A percentile compares a stretch with the other conserved stretches of the same genome.
These are phyloP conservation scores for Ploettnerulaceae sp. DNA, from an alignment of 2,329 filamentous ascomycete species.

Conservation along the genomic window DNA sequence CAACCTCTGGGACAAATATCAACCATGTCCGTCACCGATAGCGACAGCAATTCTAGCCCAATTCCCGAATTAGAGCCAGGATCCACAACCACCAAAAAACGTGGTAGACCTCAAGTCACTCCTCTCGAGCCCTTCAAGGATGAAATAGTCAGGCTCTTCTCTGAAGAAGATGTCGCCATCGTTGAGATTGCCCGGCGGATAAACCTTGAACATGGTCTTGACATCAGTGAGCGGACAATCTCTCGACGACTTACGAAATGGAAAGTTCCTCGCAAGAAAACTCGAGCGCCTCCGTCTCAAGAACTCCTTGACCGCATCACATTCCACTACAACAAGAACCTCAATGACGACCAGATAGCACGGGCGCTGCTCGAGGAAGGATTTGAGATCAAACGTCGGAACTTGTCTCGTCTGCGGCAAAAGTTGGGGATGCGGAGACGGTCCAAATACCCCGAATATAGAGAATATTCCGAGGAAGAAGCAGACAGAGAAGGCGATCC, in stretches of 20 bases:
- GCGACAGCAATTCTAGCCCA: slow-evolving; percentile 1
- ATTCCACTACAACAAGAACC: slow-evolving; percentile 31
- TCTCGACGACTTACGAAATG: slow-evolving; percentile 29
- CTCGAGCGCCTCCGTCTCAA: slow-evolving; percentile 21
- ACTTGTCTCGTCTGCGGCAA: slow-evolving; percentile 28
- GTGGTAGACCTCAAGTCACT: slow-evolving; percentile 26
- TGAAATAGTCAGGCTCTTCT: slow-evolving; percentile 28
- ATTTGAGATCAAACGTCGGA: slow-evolving; percentile 28
- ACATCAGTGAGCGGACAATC: slow-evolving; percentile 30
- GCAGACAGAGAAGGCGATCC: slow-evolving; percentile 14
- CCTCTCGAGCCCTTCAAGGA: slow-evolving; percentile 30
- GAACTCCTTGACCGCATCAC: slow-evolving; percentile 26
- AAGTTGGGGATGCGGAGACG: slow-evolving; percentile 30
- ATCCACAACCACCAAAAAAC: slow-evolving; percentile 16
- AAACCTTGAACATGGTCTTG: slow-evolving; percentile 28
- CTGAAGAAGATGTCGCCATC: slow-evolving; percentile 24
- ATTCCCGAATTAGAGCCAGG: neutral
- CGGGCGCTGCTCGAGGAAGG: slow-evolving; percentile 26
- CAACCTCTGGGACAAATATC: slow-evolving; percentile 25
- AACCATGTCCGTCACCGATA: slow-evolving; percentile 19
- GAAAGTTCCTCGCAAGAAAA: slow-evolving; percentile 29
- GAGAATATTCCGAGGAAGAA: slow-evolving; percentile 27
- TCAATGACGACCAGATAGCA: slow-evolving; percentile 31
- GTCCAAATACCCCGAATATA: slow-evolving; percentile 29
- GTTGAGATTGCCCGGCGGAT: slow-evolving; percentile 29